Conservation (phyloP, 2,329 filamentous ascomycete genomes). For the Ambrosiella beaveri region DNA sequence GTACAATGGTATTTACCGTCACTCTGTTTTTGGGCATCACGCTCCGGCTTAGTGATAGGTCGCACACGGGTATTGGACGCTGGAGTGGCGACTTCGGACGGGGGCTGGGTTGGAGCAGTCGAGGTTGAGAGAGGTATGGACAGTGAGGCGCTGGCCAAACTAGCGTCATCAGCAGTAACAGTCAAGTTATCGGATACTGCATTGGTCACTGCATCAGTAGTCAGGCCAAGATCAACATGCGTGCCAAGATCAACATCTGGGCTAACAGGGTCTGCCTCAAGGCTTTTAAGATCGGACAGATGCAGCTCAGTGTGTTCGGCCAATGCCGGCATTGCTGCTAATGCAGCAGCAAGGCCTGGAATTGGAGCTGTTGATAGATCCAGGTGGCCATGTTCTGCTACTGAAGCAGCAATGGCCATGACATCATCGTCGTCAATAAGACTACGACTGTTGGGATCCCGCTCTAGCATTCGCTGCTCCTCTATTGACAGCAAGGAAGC, state of each 20-base stretch:
- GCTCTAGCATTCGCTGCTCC: constrained; percentile 15
- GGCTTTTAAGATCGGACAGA: constrained; percentile 8
- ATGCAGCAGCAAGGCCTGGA: constrained; percentile 4
- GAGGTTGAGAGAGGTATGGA: not conserved
- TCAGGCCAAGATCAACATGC: not conserved
- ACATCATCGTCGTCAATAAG: constrained; percentile 9
- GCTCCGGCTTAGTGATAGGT: constrained; percentile 40
- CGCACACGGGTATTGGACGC: constrained; percentile 25
- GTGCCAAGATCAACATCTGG: constrained; percentile 3
- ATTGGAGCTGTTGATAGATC: constrained; percentile 11
- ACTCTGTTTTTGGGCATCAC: constrained; percentile 41
- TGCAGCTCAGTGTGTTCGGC: constrained; percentile 17
- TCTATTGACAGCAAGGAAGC: constrained; percentile 23
- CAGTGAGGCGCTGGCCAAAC: not conserved
- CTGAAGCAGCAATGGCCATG: constrained; percentile 10
- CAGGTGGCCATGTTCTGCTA: constrained; percentile 9
- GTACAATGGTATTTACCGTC: constrained; percentile 66
- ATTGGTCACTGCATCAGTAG: not conserved
- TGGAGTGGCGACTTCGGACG: not conserved
- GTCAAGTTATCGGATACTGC: not conserved
- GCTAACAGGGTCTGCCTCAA: constrained; percentile 1
- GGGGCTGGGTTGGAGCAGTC: not conserved
- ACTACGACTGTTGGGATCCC: constrained; percentile 7
- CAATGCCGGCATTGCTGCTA: constrained; percentile 8
- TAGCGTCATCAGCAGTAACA: not conserved